Base-by-base conservation (phyloP, 2,329 filamentous ascomycete species). In the Penicillium sp. region DNA sequence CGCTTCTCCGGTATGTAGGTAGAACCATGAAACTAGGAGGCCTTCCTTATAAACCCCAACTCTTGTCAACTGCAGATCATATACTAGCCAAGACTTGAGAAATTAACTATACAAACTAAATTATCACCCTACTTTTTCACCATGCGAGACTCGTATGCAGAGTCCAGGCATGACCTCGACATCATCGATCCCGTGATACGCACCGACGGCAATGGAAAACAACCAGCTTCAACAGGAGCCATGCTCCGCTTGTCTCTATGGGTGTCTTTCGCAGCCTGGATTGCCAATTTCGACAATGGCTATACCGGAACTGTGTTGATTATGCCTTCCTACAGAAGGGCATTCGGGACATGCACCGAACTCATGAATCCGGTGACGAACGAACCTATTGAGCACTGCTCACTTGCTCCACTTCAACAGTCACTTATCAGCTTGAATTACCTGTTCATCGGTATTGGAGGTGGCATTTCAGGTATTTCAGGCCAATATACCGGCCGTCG, bases 381-480 rank as follows among this genome's bases (percentile, higher is more conserved):
- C 32, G 24, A 33, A 4, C 32, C 47, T 0, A 42, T 50, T 7
- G 47, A 60, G 9, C 44, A 53, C 5, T 64, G 61, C 42, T 55
- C 50, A 3, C 40, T 64, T 3, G 59, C 61, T 0, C 53, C 64
- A 7, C 46, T 63, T 3, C 61, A 66, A 44, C 60, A 66, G 39
- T 65, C 62, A 0, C 47, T 66, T 10, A 62, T 66, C 18, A 60
- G 58, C 12, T 32, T 66, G 31, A 60, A 56, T 24, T 59, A 57
- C 29, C 47, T 66, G 18, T 66, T 66, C 43, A 55, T 64, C 2
- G 61, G 54, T 2, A 44, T 66, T 0, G 64, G 64, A 3, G 59
- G 61, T 3, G 52, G 50, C 1, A 3, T 61, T 4, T 56, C 61
- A 4, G 59, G 56, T 1, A 6, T 62, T 10, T 49, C 56, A 1